Evolutionary conservation across 441 rosid genomes (phyloP), one percentile per base, ranked within the genome.

Genomic region (Pelargonium citronellum): DNA sequence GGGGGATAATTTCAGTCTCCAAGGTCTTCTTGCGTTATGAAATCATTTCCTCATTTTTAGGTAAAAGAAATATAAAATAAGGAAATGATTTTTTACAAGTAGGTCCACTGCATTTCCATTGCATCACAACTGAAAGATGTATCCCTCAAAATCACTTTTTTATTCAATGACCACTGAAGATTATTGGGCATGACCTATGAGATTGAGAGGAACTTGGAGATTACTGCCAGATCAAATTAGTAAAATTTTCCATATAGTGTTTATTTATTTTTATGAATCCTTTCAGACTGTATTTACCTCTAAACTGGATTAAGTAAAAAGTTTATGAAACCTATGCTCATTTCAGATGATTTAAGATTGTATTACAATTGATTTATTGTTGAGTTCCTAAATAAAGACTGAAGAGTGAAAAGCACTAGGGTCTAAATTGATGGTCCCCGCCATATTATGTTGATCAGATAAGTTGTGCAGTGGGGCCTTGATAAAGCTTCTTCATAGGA

Each of bases 341-440:
- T 53, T 22, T 67, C 69, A 41, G 37, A 19, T 30, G 0, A 66
- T 69, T 75, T 69, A 72, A 67, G 63, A 20, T 68, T 55, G 22
- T 7, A 15, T 55, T 6, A 5, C 19, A 15, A 55, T 15, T 55
- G 61, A 64, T 37, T 37, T 37, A 5, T 37, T 72, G 60, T 71
- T 81, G 77, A 66, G 70, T 80, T 81, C 76, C 79, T 71, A 78
- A 78, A 74, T 72, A 77, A 81, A 53, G 80, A 71, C 74, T 69
- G 67, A 69, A 70, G 70, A 77, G 79, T 30, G 68, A 80, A 68
- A 74, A 70, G 75, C 77, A 69, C 75, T 73, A 64, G 75, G 81
- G 80, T 77, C 84, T 67, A 16, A 67, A 70, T 71, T 74, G 72
- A 76, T 79, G 91, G 90, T 80, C 97, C 94, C 96, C 86, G 87